A percentile compares a stretch with the other conserved stretches of the same genome.
Conservation (phyloP, 495 filamentous ascomycete species). For the Hyaloscypha bicolor region DNA sequence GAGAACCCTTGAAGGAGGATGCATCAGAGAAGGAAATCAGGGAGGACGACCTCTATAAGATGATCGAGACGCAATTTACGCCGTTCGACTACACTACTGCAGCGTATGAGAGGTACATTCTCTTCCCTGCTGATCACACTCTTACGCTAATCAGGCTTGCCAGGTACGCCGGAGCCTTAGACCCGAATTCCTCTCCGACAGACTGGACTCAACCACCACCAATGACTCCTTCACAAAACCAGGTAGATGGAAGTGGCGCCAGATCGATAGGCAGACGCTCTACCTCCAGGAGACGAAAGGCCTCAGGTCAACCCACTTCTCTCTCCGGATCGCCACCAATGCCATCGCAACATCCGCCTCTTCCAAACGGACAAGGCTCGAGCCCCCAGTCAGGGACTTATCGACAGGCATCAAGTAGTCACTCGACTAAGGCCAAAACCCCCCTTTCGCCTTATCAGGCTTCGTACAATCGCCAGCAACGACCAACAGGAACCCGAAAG, state of each 20-base stretch:
- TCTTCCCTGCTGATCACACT: not conserved
- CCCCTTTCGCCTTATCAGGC: conserved; percentile 53
- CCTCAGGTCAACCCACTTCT: conserved; percentile 20
- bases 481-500: conserved; percentile 57
- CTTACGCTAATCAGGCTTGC: conserved; percentile 25
- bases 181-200: conserved; percentile 24
- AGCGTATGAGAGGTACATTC: conserved; percentile 62
- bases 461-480: conserved; percentile 33
- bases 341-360: conserved; percentile 20
- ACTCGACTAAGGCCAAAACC: conserved; percentile 37
- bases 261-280: conserved; percentile 34
- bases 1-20: conserved; percentile 88
- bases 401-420: conserved; percentile 26
- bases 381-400: conserved; percentile 26
- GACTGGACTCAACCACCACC: conserved; percentile 33
- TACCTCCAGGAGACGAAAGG: conserved; percentile 28
- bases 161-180: conserved; percentile 37
- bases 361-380: conserved; percentile 32
- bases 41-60: conserved; percentile 89
- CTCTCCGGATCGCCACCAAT: conserved; percentile 30
- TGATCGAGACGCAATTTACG: conserved; percentile 93
- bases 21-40: conserved; percentile 94
- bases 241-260: conserved; percentile 22
- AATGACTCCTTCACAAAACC: conserved; percentile 20
- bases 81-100: conserved; percentile 92